Percentiles rank a stretch among this genome's conserved stretches.
These are phyloP conservation scores for Rubia tinctorum DNA, from an alignment of 305 asterid genomes.

Conservation along the genomic window DNA sequence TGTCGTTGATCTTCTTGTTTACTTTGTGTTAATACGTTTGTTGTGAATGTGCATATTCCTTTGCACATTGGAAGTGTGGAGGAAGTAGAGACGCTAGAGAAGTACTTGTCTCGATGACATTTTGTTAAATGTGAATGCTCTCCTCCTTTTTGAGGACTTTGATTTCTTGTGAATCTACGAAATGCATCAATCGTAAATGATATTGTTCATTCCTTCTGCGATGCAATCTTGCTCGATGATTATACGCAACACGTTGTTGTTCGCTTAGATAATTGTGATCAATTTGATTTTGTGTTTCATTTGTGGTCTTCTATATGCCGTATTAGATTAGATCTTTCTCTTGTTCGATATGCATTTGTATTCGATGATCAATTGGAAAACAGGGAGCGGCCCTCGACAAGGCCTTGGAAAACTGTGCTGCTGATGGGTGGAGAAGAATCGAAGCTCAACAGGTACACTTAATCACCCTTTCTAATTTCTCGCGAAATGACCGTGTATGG, in stretches of 20 bases:
- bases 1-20: no score
- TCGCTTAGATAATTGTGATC: neutral
- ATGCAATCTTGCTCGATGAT: slow-evolving; percentile 64
- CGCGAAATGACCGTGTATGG: no score
- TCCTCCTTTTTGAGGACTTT: neutral
- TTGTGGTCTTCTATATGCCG: neutral
- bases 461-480: no score
- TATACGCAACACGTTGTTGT: neutral
- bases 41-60: slow-evolving; percentile 44
- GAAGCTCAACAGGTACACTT: no score
- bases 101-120: slow-evolving; percentile 55
- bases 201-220: slow-evolving; percentile 20
- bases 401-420: no score
- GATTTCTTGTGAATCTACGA: slow-evolving; percentile 27
- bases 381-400: no score
- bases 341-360: neutral
- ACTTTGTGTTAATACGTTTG: neutral
- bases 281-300: no score
- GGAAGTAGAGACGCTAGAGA: slow-evolving; percentile 88
- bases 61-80: slow-evolving; percentile 83
- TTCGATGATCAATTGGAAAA: no score
- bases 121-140: slow-evolving; percentile 5
- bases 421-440: no score
- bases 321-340: no score
- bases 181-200: slow-evolving; percentile 20